Evolutionary conservation across 2,329 filamentous ascomycete species (phyloP).

Genomic region (Alternaria atra): DNA sequence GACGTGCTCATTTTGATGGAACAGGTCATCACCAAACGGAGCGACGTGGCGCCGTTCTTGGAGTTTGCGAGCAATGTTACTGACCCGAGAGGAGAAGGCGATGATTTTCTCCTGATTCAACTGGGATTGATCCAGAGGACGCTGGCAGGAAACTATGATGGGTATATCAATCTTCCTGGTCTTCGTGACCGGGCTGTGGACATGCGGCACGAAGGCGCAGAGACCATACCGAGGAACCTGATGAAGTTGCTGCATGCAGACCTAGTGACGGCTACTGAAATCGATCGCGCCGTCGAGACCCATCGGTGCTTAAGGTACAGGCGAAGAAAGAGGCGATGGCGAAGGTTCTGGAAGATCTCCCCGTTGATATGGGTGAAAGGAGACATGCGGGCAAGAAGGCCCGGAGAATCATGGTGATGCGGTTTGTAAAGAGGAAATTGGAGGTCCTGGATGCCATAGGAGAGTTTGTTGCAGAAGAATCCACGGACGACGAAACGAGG

Average conservation of each 20-base stretch:
- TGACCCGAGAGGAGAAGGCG: not conserved
- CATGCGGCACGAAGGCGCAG: conserved; percentile 16
- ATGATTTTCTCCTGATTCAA: not conserved
- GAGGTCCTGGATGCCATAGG: not conserved
- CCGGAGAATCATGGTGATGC: not conserved
- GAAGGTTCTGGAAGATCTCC: not conserved
- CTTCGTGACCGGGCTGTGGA: not conserved
- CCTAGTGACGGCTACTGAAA: conserved; percentile 8
- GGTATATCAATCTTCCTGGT: not conserved
- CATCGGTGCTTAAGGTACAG: conserved; percentile 9
- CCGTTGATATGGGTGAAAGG: not conserved
- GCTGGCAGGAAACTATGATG: not conserved
- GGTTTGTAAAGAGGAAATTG: not conserved
- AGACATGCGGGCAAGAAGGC: not conserved
- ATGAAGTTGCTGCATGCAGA: conserved; percentile 16
- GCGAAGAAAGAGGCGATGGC: not conserved
- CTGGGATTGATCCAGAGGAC: not conserved
- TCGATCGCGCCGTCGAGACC: not conserved
- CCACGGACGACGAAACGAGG: not conserved
- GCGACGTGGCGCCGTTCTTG: conserved; percentile 6
- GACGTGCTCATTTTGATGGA: conserved; percentile 11
- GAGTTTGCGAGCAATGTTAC: no score
- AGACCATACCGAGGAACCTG: conserved; percentile 3
- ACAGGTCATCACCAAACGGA: conserved; percentile 13
- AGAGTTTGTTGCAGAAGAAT: not conserved